Percentiles rank a stretch among this genome's conserved stretches.
Evolutionary conservation across 345 rosid species (phyloP).

Genomic region (Anacardium occidentale): DNA sequence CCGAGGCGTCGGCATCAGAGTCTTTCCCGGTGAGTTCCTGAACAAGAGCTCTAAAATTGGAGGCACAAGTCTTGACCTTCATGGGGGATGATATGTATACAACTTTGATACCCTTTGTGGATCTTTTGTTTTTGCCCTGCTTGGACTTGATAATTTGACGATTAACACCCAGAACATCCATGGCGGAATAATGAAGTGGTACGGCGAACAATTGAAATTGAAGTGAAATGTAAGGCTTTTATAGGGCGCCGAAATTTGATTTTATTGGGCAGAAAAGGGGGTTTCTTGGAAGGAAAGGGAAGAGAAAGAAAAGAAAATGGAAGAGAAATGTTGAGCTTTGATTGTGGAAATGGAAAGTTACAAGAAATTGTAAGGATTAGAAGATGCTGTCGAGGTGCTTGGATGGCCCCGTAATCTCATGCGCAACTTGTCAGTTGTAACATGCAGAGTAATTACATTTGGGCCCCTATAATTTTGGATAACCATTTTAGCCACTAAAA

Average conservation of each 20-base stretch:
- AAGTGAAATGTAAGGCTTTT: background rate
- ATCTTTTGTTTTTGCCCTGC: constrained; percentile 1
- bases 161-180: constrained; percentile 35
- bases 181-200: background rate
- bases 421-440: background rate
- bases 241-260: constrained; percentile 1
- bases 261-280: background rate
- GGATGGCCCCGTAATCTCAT: constrained; percentile 37
- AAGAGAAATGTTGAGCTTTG: background rate
- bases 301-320: background rate
- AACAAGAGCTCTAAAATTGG: constrained; percentile 72
- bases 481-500: no score
- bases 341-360: constrained; percentile 13
- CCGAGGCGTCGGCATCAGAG: constrained; percentile 63
- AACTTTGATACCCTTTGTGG: constrained; percentile 52
- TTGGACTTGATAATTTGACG: background rate
- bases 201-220: background rate
- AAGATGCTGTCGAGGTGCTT: constrained; percentile 23
- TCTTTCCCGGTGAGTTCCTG: constrained; percentile 88
- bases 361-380: constrained; percentile 11
- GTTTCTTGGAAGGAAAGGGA: constrained; percentile 46
- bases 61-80: constrained; percentile 69
- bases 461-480: no score
- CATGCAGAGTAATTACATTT: no score
- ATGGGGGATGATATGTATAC: constrained; percentile 81